These are phyloP conservation scores for Magnolia sinica DNA, from an alignment of 164 flowering plant genomes.

Conservation along the genomic window DNA sequence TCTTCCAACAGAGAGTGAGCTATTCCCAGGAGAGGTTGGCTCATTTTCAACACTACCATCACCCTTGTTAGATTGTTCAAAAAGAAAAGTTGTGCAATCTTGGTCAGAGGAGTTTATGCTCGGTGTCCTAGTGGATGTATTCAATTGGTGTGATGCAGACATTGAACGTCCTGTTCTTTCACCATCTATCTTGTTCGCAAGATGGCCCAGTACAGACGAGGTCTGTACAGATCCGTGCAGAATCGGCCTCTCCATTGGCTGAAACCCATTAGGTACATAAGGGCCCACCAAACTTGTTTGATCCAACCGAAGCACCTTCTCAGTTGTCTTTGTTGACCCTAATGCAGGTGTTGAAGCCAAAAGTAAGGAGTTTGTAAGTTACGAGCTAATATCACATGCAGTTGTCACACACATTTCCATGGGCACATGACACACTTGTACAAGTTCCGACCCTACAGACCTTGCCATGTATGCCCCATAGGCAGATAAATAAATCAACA, in stretches of 20 bases:
- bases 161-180: neutral
- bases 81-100: conserved; percentile 6
- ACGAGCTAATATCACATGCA: too few species aligned
- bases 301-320: conserved; percentile 49
- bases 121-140: neutral
- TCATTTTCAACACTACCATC: conserved; percentile 23
- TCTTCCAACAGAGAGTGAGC: conserved; percentile 26
- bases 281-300: conserved; percentile 31
- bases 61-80: neutral
- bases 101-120: neutral
- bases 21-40: conserved; percentile 22
- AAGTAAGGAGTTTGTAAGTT: neutral
- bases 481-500: too few species aligned
- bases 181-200: too few species aligned
- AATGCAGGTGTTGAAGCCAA: conserved; percentile 1
- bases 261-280: neutral
- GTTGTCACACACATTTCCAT: too few species aligned
- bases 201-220: neutral
- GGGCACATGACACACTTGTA: too few species aligned
- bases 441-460: too few species aligned
- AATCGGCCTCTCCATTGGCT: neutral
- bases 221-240: conserved; percentile 2
- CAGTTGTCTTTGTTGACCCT: conserved; percentile 55
- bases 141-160: neutral
- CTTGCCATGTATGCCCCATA: too few species aligned